These are phyloP conservation scores for Colletotrichum sp. DNA, from an alignment of 2,329 filamentous ascomycete species.

Conservation along the genomic window DNA sequence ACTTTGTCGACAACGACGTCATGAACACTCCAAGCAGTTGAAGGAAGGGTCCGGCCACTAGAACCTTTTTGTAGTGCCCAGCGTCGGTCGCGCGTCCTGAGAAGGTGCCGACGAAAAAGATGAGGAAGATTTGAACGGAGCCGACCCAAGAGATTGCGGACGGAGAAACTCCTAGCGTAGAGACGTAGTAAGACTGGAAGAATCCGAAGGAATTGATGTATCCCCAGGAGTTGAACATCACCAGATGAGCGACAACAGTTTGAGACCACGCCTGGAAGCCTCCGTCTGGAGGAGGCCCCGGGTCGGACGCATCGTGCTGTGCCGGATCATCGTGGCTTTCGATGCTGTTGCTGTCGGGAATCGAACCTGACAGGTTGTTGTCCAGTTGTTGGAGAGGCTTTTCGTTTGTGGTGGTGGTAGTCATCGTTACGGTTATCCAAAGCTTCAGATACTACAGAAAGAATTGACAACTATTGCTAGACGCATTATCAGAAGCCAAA, in stretches of 20 bases:
- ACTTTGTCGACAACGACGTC: conserved; percentile 44
- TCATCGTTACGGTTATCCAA: neutral
- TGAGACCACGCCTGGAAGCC: neutral
- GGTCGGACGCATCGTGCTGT: neutral
- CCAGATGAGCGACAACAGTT: neutral
- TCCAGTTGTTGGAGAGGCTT: neutral
- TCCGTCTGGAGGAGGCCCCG: neutral
- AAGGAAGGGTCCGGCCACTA: neutral
- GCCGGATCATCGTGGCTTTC: neutral
- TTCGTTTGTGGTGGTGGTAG: neutral
- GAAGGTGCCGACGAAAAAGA: neutral
- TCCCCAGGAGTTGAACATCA: neutral
- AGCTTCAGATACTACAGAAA: neutral
- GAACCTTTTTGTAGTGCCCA: neutral
- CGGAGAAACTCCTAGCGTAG: neutral
- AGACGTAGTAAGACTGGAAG: conserved; percentile 42
- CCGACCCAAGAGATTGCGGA: neutral
- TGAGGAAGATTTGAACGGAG: neutral
- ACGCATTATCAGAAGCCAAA: neutral
- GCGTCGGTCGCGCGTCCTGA: neutral
- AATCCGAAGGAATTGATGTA: conserved; percentile 32
- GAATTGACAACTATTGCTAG: neutral
- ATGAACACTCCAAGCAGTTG: conserved; percentile 41
- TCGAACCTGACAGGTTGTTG: neutral
- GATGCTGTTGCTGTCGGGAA: neutral